phyloP scores from a whole-genome alignment of 768 basidiomycete species.

The Mycena maculata region DNA sequence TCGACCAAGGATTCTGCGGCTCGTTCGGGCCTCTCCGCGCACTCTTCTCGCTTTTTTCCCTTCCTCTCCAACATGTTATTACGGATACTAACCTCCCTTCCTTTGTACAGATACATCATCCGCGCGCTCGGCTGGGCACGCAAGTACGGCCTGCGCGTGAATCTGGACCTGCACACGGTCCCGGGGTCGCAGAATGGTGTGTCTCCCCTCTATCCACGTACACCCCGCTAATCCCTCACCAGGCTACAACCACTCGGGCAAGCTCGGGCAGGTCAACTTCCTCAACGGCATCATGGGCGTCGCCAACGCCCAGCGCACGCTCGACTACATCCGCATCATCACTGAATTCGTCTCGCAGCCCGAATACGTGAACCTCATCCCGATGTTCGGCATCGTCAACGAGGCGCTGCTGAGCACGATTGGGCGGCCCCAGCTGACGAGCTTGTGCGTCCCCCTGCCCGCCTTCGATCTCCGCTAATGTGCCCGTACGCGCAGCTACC shows the following conservation, averaged over 20 bases:
- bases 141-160: constrained; percentile 77
- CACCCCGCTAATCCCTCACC: neutral
- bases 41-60: no score
- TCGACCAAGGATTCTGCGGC: no score
- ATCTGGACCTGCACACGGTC: constrained; percentile 72
- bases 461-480: neutral
- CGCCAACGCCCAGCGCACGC: constrained; percentile 73
- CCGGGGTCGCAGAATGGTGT: constrained; percentile 71
- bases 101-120: constrained; percentile 60
- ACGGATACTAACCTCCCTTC: no score
- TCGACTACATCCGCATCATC: constrained; percentile 41
- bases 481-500: neutral
- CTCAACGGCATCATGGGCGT: constrained; percentile 72
- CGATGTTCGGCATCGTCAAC: constrained; percentile 61
- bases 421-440: constrained; percentile 55
- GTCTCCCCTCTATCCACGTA: neutral
- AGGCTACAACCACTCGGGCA: constrained; percentile 60
- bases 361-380: constrained; percentile 63
- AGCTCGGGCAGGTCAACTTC: constrained; percentile 64
- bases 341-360: constrained; percentile 74
- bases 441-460: constrained; percentile 56
- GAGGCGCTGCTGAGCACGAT: constrained; percentile 59
- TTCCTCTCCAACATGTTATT: no score
- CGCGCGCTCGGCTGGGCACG: constrained; percentile 73
- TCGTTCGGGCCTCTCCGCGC: no score